phyloP scores from a whole-genome alignment of 805 yeast genomes.

The Candida loeiensis region DNA sequence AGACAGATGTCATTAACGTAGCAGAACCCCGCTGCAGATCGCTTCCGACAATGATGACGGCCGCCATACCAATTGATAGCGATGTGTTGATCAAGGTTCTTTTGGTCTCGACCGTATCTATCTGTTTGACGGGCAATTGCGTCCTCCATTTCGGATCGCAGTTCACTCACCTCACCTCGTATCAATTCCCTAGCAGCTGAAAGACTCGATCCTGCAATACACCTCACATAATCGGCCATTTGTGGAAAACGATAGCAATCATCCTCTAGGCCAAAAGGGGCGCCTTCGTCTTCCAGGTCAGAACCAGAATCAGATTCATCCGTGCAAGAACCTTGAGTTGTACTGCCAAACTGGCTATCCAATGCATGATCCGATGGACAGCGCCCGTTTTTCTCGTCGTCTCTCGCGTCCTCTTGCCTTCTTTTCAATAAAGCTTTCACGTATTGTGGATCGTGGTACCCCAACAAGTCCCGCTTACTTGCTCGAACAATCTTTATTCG shows the following conservation, averaged over 20 bases:
- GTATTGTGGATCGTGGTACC: conserved; percentile 49
- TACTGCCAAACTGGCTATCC: no score
- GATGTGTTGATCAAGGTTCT: conserved; percentile 22
- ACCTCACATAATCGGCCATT: conserved; percentile 46
- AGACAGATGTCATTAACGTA: conserved; percentile 68
- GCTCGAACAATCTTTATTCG: conserved; percentile 25
- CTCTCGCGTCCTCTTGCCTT: conserved; percentile 9
- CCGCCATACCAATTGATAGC: conserved; percentile 80
- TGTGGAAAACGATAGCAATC: conserved; percentile 66
- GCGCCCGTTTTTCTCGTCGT: no score
- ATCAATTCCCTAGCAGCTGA: conserved; percentile 38
- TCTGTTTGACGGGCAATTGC: no score
- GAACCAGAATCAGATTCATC: no score
- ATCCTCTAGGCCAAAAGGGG: conserved; percentile 46
- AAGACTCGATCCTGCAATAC: conserved; percentile 57
- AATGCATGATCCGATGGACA: no score
- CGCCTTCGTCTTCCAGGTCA: conserved; percentile 15
- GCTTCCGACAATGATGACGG: conserved; percentile 60
- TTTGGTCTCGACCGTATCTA: no score
- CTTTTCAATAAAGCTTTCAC: conserved; percentile 36
- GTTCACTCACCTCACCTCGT: no score
- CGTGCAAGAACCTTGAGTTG: no score
- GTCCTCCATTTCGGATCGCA: no score
- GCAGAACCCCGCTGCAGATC: conserved; percentile 66
- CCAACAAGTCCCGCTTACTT: conserved; percentile 34